phyloP scores from a whole-genome alignment of 2,329 filamentous ascomycete species.

The Dactylonectria macrodidyma region DNA sequence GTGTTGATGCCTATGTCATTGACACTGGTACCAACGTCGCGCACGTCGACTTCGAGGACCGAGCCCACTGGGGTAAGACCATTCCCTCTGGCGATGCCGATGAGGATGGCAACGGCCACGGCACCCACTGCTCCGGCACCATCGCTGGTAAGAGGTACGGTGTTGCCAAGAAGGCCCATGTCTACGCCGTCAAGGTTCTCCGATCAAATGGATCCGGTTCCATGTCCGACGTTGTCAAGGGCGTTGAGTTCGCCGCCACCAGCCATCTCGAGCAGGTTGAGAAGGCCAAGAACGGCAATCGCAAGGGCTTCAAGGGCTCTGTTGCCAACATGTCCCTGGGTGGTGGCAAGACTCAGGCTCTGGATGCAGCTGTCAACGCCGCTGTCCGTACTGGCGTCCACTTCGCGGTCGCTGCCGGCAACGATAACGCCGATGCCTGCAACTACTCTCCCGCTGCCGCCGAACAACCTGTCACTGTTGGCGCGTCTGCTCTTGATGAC shows the following conservation, averaged over 20 bases:
- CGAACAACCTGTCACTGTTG: conserved; percentile 92
- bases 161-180: conserved; percentile 98
- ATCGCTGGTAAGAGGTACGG: conserved; percentile 99
- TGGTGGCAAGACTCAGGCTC: conserved; percentile 93
- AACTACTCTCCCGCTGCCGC: conserved; percentile 98
- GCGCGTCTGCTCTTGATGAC: conserved; percentile 92
- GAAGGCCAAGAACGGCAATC: conserved; percentile 87
- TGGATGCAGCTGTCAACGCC: conserved; percentile 94
- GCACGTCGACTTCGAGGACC: conserved; percentile 97
- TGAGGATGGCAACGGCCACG: conserved; percentile 96
- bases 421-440: conserved; percentile 99
- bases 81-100: conserved; percentile 89
- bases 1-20: conserved; percentile 98
- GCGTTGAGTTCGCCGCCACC: conserved; percentile 93
- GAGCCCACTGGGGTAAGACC: conserved; percentile 97
- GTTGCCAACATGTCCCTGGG: conserved; percentile 99
- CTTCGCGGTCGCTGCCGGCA: conserved; percentile 98
- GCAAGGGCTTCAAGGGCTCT: conserved; percentile 98
- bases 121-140: conserved; percentile 98
- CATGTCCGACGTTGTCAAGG: conserved; percentile 99
- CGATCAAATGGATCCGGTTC: conserved; percentile 96
- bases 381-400: conserved; percentile 93
- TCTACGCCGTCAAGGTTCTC: conserved; percentile 98
- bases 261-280: conserved; percentile 83
- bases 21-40: conserved; percentile 96